Evolutionary conservation across 75 land plant genomes (phyloP).

Genomic region (Selaginella tamariscina): DNA sequence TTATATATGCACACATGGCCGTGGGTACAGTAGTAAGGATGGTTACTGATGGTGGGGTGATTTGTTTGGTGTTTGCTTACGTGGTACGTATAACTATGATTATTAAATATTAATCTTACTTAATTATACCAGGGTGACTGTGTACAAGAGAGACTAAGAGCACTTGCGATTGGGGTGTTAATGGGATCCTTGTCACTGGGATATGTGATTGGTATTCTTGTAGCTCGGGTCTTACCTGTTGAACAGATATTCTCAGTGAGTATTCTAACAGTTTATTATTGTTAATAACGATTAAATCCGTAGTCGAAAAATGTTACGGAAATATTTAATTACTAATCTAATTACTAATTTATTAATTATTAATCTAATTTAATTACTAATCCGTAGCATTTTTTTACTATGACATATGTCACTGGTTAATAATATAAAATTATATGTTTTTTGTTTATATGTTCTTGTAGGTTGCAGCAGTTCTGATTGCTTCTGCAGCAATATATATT

Average conservation of each 20-base stretch:
- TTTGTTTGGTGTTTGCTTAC: constrained; percentile 58
- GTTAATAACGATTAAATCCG: too few relatives aligned
- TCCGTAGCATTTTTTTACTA: too few relatives aligned
- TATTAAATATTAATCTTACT: not conserved
- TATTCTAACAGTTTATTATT: too few relatives aligned
- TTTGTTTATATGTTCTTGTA: constrained; percentile 18
- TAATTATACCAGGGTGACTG: constrained; percentile 43
- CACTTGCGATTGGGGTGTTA: constrained; percentile 50
- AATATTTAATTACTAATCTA: too few relatives aligned
- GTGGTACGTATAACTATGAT: constrained; percentile 29
- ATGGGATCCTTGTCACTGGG: constrained; percentile 57
- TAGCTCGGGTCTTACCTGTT: constrained; percentile 52
- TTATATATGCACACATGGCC: constrained; percentile 47
- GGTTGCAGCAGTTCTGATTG: constrained; percentile 46
- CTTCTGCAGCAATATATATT: constrained; percentile 36
- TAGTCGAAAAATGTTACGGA: too few relatives aligned
- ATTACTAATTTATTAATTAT: too few relatives aligned
- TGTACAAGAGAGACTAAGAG: constrained; percentile 31
- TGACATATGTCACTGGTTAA: too few relatives aligned
- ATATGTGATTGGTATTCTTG: constrained; percentile 46
- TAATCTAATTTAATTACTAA: too few relatives aligned
- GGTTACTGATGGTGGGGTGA: constrained; percentile 57
- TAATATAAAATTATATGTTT: not conserved
- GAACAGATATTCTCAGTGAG: constrained; percentile 36
- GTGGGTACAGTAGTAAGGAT: constrained; percentile 45